Evolutionary conservation across 768 basidiomycete species (phyloP).

Genomic region (Leccinum obscurum): DNA sequence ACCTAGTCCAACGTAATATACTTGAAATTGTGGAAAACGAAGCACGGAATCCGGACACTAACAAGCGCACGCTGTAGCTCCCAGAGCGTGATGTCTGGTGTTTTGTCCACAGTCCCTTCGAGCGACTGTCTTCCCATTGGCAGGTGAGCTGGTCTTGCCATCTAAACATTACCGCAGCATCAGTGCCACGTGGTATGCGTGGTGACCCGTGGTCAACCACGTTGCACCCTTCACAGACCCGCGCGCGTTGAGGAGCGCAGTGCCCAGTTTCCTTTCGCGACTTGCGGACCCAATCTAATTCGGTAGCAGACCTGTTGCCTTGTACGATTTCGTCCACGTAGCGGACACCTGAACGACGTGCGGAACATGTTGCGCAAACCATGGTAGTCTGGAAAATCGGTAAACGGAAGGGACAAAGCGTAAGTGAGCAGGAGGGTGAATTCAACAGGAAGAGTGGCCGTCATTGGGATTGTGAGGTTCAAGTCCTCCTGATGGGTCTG

Average conservation of each 20-base stretch:
- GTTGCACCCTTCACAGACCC: slow-evolving; percentile 36
- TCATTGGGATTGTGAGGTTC: slow-evolving; percentile 47
- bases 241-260: slow-evolving; percentile 27
- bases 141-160: too few relatives aligned
- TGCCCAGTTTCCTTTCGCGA: slow-evolving; percentile 27
- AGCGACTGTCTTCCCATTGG: too few relatives aligned
- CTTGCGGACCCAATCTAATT: slow-evolving; percentile 49
- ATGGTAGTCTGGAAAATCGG: slow-evolving; percentile 87
- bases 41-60: too few relatives aligned
- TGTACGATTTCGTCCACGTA: slow-evolving; percentile 26
- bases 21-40: too few relatives aligned
- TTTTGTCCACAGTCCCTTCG: too few relatives aligned
- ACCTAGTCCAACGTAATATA: too few relatives aligned
- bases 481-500: slow-evolving; percentile 9
- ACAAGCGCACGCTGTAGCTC: too few relatives aligned
- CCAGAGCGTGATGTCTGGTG: too few relatives aligned
- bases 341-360: slow-evolving; percentile 49
- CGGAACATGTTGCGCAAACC: slow-evolving; percentile 75
- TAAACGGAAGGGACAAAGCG: slow-evolving; percentile 79
- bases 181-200: too few relatives aligned
- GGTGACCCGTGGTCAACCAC: slow-evolving; percentile 1
- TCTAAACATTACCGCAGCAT: too few relatives aligned
- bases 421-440: slow-evolving; percentile 80
- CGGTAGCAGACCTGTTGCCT: slow-evolving; percentile 21
- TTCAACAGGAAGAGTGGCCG: slow-evolving; percentile 75